phyloP scores from a whole-genome alignment of 352 stramenopile species.

The Globisporangium echinulatum region DNA sequence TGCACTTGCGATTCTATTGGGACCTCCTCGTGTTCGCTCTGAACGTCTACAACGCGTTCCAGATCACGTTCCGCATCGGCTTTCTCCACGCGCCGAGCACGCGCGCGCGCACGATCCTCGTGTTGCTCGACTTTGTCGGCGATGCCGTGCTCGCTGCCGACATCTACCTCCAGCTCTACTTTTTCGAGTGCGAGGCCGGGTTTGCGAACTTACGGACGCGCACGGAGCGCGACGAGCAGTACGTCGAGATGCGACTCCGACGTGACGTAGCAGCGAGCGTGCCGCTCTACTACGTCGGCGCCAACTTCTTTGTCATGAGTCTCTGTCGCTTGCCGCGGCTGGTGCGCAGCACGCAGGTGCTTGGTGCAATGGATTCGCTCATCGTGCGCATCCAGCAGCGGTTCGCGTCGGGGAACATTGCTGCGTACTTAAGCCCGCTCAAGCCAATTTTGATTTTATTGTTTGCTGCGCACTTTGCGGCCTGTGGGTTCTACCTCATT shows the following conservation, averaged over 20 bases:
- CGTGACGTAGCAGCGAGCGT: constrained; percentile 39
- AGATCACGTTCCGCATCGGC: constrained; percentile 64
- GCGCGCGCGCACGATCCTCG: constrained; percentile 14
- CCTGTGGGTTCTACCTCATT: constrained; percentile 68
- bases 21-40: constrained; percentile 43
- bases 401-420: constrained; percentile 53
- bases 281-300: constrained; percentile 62
- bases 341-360: constrained; percentile 33
- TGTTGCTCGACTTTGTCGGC: constrained; percentile 32
- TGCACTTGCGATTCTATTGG: constrained; percentile 55
- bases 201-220: constrained; percentile 47
- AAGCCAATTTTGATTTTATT: constrained; percentile 60
- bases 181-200: constrained; percentile 63
- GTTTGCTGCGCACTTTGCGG: constrained; percentile 56
- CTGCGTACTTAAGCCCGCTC: constrained; percentile 52
- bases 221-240: constrained; percentile 34
- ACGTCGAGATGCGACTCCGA: constrained; percentile 29
- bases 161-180: constrained; percentile 70
- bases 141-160: constrained; percentile 39
- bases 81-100: constrained; percentile 37
- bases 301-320: constrained; percentile 45
- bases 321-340: constrained; percentile 52
- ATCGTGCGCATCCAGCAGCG: constrained; percentile 65
- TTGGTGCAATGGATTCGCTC: constrained; percentile 43
- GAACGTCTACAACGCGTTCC: constrained; percentile 60